These are phyloP conservation scores for Rhodotorula sp. DNA, from an alignment of 1,284 basidiomycete genomes.

Conservation along the genomic window DNA sequence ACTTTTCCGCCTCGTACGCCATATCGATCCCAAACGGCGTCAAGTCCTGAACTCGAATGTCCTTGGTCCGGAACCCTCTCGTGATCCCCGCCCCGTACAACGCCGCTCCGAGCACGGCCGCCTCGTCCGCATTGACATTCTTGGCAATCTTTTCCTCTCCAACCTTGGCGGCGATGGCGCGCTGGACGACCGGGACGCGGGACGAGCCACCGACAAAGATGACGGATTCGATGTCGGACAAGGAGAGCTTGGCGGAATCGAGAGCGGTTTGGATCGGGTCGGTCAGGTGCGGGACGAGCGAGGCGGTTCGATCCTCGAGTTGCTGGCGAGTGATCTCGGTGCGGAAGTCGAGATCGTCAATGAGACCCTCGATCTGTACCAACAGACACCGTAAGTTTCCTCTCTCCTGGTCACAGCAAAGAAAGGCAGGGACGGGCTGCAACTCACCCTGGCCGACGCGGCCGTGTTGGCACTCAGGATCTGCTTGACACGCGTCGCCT, in stretches of 20 bases:
- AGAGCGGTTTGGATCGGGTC: slow-evolving; percentile 77
- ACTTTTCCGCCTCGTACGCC: slow-evolving; percentile 64
- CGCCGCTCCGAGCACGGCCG: slow-evolving; percentile 81
- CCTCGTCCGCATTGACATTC: slow-evolving; percentile 97
- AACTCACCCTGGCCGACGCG: slow-evolving; percentile 64
- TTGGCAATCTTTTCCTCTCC: slow-evolving; percentile 79
- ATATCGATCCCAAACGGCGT: slow-evolving; percentile 69
- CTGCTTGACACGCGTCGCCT: slow-evolving; percentile 85
- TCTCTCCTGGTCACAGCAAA: no score
- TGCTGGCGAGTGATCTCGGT: slow-evolving; percentile 69
- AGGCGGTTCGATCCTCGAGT: slow-evolving; percentile 70
- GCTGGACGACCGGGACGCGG: slow-evolving; percentile 86
- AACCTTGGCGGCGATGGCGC: slow-evolving; percentile 70
- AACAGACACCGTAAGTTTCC: not conserved
- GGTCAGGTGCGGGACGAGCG: slow-evolving; percentile 59
- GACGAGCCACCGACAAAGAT: slow-evolving; percentile 88
- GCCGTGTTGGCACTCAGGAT: slow-evolving; percentile 91
- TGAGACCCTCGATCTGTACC: slow-evolving; percentile 74
- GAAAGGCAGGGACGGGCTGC: no score
- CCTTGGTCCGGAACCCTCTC: slow-evolving; percentile 92
- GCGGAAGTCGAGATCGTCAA: slow-evolving; percentile 87
- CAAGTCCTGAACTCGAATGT: slow-evolving; percentile 79
- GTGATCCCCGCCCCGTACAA: slow-evolving; percentile 87
- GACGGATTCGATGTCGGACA: slow-evolving; percentile 79
- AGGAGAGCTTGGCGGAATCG: slow-evolving; percentile 62